These are phyloP conservation scores for Irpex lacteus DNA, from an alignment of 1,284 basidiomycete genomes.

Conservation along the genomic window DNA sequence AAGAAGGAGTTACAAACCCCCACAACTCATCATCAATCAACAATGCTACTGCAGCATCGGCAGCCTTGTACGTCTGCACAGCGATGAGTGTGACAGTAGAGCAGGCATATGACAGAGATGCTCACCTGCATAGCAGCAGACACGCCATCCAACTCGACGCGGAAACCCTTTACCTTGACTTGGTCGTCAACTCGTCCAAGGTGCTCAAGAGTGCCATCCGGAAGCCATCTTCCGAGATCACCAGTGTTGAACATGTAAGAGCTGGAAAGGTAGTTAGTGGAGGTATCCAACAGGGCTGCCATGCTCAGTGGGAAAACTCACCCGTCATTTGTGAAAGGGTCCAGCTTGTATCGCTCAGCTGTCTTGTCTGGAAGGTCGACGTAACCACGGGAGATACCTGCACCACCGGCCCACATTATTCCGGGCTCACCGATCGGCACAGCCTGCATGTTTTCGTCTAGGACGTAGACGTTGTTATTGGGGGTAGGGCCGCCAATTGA, in stretches of 20 bases:
- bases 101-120: neutral
- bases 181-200: constrained; percentile 57
- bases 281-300: constrained; percentile 1
- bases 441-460: constrained; percentile 49
- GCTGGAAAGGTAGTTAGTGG: constrained; percentile 25
- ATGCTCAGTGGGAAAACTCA: constrained; percentile 18
- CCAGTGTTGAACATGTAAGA: constrained; percentile 61
- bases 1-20: constrained; percentile 50
- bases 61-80: constrained; percentile 38
- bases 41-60: constrained; percentile 47
- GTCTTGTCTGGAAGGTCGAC: constrained; percentile 53
- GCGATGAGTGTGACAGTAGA: neutral
- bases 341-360: constrained; percentile 45
- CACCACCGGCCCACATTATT: constrained; percentile 60
- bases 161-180: constrained; percentile 59
- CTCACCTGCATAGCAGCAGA: constrained; percentile 55
- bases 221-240: constrained; percentile 53
- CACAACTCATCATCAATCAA: constrained; percentile 51
- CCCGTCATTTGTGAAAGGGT: constrained; percentile 52
- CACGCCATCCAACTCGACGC: constrained; percentile 60
- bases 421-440: constrained; percentile 51
- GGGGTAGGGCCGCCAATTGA: constrained; percentile 56
- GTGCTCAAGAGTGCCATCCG: constrained; percentile 51
- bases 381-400: constrained; percentile 51
- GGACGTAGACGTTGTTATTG: constrained; percentile 57